phyloP scores from a whole-genome alignment of 208 protist species.

The Trypanosoma lewisi region DNA sequence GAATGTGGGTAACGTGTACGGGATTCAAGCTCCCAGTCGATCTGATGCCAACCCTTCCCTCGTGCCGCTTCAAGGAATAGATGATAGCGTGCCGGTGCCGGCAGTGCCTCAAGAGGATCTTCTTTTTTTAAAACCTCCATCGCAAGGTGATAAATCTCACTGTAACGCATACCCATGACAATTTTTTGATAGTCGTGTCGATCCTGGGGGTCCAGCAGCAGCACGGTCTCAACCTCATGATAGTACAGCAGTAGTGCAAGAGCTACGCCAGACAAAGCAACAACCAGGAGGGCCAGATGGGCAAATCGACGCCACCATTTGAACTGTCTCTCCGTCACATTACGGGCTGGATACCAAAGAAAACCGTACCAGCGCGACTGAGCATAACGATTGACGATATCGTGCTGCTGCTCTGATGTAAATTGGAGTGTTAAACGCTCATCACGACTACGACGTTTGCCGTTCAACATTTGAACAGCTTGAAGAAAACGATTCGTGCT shows the following conservation, averaged over 20 bases:
- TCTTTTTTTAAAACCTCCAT: slow-evolving; percentile 51
- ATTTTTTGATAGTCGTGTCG: slow-evolving; percentile 64
- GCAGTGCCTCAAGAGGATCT: slow-evolving; percentile 70
- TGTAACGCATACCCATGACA: slow-evolving; percentile 65
- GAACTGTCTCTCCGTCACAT: slow-evolving; percentile 50
- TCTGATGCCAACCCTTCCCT: slow-evolving; percentile 42
- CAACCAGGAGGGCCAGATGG: slow-evolving; percentile 25
- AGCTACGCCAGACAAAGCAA: slow-evolving; percentile 4
- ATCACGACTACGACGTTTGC: slow-evolving; percentile 17
- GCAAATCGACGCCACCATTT: slow-evolving; percentile 39
- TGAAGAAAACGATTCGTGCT: slow-evolving; percentile 35
- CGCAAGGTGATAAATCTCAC: slow-evolving; percentile 50
- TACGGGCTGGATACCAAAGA: slow-evolving; percentile 46
- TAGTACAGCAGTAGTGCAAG: slow-evolving; percentile 44
- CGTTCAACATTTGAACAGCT: slow-evolving; percentile 29
- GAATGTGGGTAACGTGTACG: slow-evolving; percentile 44
- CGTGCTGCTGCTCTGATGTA: slow-evolving; percentile 51
- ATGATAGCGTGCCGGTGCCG: slow-evolving; percentile 47
- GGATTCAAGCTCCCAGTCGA: slow-evolving; percentile 64
- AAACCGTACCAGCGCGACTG: slow-evolving; percentile 49
- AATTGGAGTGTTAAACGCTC: slow-evolving; percentile 39
- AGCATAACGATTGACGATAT: slow-evolving; percentile 56
- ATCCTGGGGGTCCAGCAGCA: slow-evolving; percentile 52
- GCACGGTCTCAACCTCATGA: slow-evolving; percentile 48
- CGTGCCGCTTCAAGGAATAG: slow-evolving; percentile 57